Conservation (phyloP, 768 basidiomycete species). For the Termitomyces sp. region DNA sequence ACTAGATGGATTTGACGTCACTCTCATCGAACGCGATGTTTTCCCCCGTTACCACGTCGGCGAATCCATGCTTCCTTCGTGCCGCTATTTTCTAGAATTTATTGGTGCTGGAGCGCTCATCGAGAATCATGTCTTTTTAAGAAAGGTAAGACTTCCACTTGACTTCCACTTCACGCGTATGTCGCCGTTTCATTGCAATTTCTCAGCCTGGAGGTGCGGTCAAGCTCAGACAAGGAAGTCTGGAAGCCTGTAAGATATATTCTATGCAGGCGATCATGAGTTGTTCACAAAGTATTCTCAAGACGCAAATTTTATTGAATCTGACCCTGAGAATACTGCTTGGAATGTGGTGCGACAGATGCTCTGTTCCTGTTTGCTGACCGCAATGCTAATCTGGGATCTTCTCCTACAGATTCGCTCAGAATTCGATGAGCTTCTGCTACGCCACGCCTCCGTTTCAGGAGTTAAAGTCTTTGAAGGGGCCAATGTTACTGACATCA, state of each 20-base stretch:
- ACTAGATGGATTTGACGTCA: conserved; percentile 40
- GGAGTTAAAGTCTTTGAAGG: conserved; percentile 48
- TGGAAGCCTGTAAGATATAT: conserved; percentile 47
- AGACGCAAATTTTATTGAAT: conserved; percentile 57
- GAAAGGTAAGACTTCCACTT: conserved; percentile 18
- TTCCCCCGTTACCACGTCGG: conserved; percentile 44
- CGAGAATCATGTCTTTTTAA: conserved; percentile 24
- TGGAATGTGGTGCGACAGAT: conserved; percentile 56
- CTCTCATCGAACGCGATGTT: conserved; percentile 37
- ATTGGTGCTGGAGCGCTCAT: conserved; percentile 26
- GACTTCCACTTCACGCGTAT: neutral
- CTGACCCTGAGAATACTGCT: conserved; percentile 41
- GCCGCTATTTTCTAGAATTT: conserved; percentile 27
- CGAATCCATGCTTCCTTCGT: conserved; percentile 29
- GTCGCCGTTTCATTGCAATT: conserved; percentile 6
- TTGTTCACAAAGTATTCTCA: neutral
- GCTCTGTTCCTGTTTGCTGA: neutral
- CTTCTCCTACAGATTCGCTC: conserved; percentile 39
- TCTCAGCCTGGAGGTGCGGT: conserved; percentile 53
- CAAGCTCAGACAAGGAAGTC: conserved; percentile 51
- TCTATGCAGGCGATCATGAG: neutral
- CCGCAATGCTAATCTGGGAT: neutral
- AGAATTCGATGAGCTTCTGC: conserved; percentile 54
- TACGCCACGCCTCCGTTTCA: conserved; percentile 44
- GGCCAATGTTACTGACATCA: conserved; percentile 38